Evolutionary conservation across 805 yeast genomes (phyloP).

Genomic region (Yamadazyma laniorum): DNA sequence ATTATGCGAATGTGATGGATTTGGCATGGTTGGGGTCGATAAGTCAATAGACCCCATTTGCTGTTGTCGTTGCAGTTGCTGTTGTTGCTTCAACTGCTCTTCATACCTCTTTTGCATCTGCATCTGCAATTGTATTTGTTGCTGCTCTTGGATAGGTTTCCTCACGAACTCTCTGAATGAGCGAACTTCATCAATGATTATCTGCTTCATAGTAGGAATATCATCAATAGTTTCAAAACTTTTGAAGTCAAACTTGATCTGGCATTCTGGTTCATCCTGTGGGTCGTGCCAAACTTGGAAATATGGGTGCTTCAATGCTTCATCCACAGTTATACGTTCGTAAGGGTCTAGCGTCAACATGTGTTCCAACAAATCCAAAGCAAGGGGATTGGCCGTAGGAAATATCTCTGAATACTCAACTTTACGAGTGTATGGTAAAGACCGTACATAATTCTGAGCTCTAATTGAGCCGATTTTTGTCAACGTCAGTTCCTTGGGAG

Average conservation of each 20-base stretch:
- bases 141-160: constrained; percentile 61
- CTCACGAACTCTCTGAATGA: constrained; percentile 79
- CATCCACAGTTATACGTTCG: constrained; percentile 84
- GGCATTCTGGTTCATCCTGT: constrained; percentile 83
- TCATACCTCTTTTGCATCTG: constrained; percentile 30
- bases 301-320: constrained; percentile 89
- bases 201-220: constrained; percentile 65
- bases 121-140: constrained; percentile 37
- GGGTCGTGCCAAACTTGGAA: constrained; percentile 93
- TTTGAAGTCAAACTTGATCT: constrained; percentile 74
- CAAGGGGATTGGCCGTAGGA: constrained; percentile 85
- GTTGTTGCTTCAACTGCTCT: constrained; percentile 15
- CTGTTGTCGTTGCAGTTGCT: constrained; percentile 22
- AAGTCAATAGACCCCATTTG: constrained; percentile 15
- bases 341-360: constrained; percentile 91
- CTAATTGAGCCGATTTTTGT: constrained; percentile 68
- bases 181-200: constrained; percentile 79
- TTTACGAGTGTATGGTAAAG: constrained; percentile 78
- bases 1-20: constrained; percentile 16
- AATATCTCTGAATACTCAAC: constrained; percentile 69
- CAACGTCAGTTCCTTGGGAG: constrained; percentile 62
- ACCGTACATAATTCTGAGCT: constrained; percentile 88
- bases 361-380: constrained; percentile 74
- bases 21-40: constrained; percentile 13
- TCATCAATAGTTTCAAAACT: constrained; percentile 84